Evolutionary conservation across 2,329 filamentous ascomycete species (phyloP).

Genomic region (Aspergillus bombycis): DNA sequence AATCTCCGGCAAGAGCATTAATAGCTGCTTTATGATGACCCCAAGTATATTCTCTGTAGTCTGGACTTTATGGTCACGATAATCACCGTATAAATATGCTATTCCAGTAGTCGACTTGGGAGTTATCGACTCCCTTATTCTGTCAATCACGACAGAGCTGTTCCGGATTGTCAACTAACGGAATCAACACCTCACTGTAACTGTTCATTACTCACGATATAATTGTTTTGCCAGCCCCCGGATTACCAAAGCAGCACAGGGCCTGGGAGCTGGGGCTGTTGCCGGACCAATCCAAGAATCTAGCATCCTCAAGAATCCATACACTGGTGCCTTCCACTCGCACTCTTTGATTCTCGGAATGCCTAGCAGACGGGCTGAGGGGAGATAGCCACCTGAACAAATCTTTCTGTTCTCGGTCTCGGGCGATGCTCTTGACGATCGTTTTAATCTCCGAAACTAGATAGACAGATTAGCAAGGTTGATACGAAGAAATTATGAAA

Average conservation of each 20-base stretch:
- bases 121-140: neutral
- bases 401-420: neutral
- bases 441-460: neutral
- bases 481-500: no score
- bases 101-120: neutral
- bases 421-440: neutral
- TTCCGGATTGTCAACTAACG: neutral
- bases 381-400: neutral
- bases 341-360: constrained; percentile 2
- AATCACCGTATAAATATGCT: constrained; percentile 7
- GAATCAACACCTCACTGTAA: neutral
- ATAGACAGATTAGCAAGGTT: neutral
- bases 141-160: neutral
- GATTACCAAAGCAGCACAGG: constrained; percentile 2
- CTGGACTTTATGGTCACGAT: neutral
- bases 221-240: constrained; percentile 6
- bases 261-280: neutral
- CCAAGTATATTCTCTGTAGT: constrained; percentile 3
- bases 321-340: constrained; percentile 4
- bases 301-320: constrained; percentile 3
- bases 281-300: neutral
- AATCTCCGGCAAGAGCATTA: neutral
- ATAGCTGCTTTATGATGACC: constrained; percentile 2
- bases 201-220: neutral
- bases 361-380: neutral